phyloP scores from a whole-genome alignment of 139 green algal species.

The Trebouxia sp. region DNA sequence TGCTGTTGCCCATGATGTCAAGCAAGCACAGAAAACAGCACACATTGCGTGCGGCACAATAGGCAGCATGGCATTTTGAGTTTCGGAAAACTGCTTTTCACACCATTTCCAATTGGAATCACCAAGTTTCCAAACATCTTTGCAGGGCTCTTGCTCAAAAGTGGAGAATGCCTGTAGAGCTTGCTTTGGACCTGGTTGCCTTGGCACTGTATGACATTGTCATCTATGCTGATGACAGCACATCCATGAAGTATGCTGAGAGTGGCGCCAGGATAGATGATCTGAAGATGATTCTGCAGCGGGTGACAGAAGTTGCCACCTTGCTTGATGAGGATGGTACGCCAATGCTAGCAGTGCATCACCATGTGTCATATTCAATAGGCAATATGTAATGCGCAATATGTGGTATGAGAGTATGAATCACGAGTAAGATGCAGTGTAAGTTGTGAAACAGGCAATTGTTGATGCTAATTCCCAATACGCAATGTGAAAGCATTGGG shows the following conservation, averaged over 20 bases:
- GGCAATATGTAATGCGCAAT: neutral
- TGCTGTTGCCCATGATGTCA: no score
- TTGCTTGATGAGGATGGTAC: constrained; percentile 38
- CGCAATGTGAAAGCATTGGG: no score
- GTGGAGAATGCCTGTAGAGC: constrained; percentile 33
- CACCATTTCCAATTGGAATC: neutral
- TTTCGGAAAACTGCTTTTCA: neutral
- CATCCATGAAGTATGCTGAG: constrained; percentile 32
- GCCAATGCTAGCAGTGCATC: neutral
- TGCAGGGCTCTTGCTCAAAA: constrained; percentile 16
- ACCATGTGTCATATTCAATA: neutral
- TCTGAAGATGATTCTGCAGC: constrained; percentile 31
- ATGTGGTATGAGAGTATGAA: no score
- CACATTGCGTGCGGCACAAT: neutral
- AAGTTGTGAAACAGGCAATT: no score
- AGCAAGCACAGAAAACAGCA: no score
- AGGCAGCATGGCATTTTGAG: neutral
- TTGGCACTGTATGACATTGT: constrained; percentile 38
- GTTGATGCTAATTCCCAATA: no score
- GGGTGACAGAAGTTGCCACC: constrained; percentile 32
- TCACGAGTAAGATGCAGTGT: no score
- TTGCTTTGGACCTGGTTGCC: constrained; percentile 21
- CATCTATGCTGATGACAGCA: constrained; percentile 36
- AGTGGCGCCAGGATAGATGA: constrained; percentile 36
- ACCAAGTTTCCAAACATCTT: neutral